phyloP scores from a whole-genome alignment of 768 basidiomycete species.

The Tylopilus balloui region DNA sequence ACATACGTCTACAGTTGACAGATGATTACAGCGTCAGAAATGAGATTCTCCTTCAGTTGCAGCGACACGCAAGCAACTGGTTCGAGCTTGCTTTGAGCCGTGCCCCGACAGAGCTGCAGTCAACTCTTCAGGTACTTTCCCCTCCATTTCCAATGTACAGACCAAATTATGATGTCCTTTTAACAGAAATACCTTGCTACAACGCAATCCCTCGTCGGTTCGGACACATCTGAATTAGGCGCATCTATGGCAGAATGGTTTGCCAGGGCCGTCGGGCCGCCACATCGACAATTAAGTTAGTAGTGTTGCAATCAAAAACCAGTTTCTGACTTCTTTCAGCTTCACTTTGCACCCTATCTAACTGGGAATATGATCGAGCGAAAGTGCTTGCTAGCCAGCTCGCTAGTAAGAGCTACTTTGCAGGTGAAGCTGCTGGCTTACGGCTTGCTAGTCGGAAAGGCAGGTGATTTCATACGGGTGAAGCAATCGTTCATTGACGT shows the following conservation, averaged over 20 bases:
- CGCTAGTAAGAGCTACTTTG: slow-evolving; percentile 85
- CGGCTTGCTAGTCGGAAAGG: slow-evolving; percentile 65
- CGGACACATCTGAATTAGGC: slow-evolving; percentile 82
- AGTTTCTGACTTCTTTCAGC: slow-evolving; percentile 33
- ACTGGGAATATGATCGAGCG: slow-evolving; percentile 75
- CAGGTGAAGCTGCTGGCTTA: slow-evolving; percentile 81
- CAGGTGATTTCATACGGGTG: slow-evolving; percentile 25
- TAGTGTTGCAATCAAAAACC: background rate
- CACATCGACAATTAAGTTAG: slow-evolving; percentile 72
- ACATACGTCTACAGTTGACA: slow-evolving; percentile 71
- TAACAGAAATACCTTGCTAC: slow-evolving; percentile 81
- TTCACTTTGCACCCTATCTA: slow-evolving; percentile 50
- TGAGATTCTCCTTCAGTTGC: slow-evolving; percentile 73
- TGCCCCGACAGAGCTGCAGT: slow-evolving; percentile 89
- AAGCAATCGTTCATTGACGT: background rate
- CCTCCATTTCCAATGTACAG: background rate
- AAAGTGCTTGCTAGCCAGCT: slow-evolving; percentile 81
- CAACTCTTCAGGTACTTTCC: slow-evolving; percentile 73
- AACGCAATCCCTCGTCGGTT: slow-evolving; percentile 62
- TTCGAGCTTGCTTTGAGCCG: slow-evolving; percentile 81
- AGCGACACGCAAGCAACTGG: slow-evolving; percentile 75
- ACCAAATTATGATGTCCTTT: background rate
- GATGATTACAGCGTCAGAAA: slow-evolving; percentile 85
- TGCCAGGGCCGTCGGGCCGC: slow-evolving; percentile 74
- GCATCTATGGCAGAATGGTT: slow-evolving; percentile 86